These are phyloP conservation scores for Trebouxia sp. DNA, from an alignment of 139 green algal species.

Conservation along the genomic window DNA sequence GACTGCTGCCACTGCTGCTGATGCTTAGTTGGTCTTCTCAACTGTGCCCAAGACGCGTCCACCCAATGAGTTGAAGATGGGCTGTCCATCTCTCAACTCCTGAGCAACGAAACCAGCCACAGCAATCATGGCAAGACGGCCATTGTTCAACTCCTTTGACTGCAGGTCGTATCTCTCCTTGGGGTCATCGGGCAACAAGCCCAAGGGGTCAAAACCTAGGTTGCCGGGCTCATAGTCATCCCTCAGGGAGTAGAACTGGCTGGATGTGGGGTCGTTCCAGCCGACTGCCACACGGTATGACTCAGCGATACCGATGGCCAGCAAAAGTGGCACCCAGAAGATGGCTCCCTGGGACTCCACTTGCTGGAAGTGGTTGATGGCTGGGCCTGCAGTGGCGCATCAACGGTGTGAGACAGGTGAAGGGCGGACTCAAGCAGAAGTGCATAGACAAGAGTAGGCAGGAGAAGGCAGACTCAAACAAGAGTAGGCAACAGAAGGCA, in stretches of 20 bases:
- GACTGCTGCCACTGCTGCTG: background rate
- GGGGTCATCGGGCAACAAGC: slow-evolving; percentile 57
- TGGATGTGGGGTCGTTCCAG: slow-evolving; percentile 60
- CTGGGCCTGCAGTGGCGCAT: slow-evolving; percentile 47
- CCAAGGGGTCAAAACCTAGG: slow-evolving; percentile 78
- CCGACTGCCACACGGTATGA: slow-evolving; percentile 62
- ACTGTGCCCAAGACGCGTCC: slow-evolving; percentile 4
- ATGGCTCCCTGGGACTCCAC: slow-evolving; percentile 53
- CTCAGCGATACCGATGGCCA: slow-evolving; percentile 73
- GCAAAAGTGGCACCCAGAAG: slow-evolving; percentile 70
- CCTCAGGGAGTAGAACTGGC: slow-evolving; percentile 42
- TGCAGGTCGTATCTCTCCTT: slow-evolving; percentile 67
- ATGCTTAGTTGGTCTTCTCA: slow-evolving; percentile 27
- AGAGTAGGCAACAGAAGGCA: no score
- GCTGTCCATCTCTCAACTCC: slow-evolving; percentile 30
- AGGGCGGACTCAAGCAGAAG: background rate
- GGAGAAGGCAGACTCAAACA: no score
- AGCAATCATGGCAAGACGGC: slow-evolving; percentile 83
- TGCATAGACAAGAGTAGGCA: no score
- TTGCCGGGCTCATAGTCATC: slow-evolving; percentile 71
- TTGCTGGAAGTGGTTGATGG: slow-evolving; percentile 85
- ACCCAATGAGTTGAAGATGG: slow-evolving; percentile 28
- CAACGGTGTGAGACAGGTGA: background rate
- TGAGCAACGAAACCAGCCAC: slow-evolving; percentile 74
- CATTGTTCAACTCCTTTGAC: slow-evolving; percentile 76